A percentile compares a stretch with the other conserved stretches of the same genome.
Evolutionary conservation across 2,329 filamentous ascomycete genomes (phyloP).

Genomic region (Nannizziopsis arthrosporioides): DNA sequence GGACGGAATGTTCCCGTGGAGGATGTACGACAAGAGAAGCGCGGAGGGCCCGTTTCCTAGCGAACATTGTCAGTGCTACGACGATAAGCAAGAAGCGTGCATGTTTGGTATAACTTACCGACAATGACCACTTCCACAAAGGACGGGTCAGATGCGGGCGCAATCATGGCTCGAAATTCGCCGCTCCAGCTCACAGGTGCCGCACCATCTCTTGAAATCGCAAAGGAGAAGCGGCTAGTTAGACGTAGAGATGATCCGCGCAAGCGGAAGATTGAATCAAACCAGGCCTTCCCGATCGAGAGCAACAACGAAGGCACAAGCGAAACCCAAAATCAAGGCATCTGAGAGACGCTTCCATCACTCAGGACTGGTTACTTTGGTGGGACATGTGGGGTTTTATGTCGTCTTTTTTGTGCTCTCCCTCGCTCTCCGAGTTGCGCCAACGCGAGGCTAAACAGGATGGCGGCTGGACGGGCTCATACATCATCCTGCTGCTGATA

Average conservation of each 20-base stretch:
- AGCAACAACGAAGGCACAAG: too few species aligned
- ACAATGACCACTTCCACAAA: conserved; percentile 24
- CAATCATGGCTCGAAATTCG: conserved; percentile 8
- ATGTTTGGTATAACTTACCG: conserved; percentile 16
- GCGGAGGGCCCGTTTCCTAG: conserved; percentile 51
- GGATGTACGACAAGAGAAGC: conserved; percentile 51
- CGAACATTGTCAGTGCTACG: not conserved
- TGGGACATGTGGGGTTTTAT: conserved; percentile 5
- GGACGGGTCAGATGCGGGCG: conserved; percentile 6
- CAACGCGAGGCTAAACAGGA: too few species aligned
- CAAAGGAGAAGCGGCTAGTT: not conserved
- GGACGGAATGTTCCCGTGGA: conserved; percentile 49
- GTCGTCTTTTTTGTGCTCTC: conserved; percentile 5
- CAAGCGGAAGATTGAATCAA: too few species aligned
- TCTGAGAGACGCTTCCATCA: too few species aligned
- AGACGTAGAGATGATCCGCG: not conserved
- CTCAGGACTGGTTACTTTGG: not conserved
- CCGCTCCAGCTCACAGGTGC: conserved; percentile 1
- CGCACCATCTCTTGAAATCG: too few species aligned
- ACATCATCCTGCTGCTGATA: too few species aligned
- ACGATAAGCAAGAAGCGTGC: not conserved
- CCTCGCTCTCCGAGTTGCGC: too few species aligned
- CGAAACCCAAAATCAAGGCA: too few species aligned
- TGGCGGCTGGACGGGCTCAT: too few species aligned
- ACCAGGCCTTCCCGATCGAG: too few species aligned